phyloP scores from a whole-genome alignment of 2,329 filamentous ascomycete species.

The Alternaria brassicicola region DNA sequence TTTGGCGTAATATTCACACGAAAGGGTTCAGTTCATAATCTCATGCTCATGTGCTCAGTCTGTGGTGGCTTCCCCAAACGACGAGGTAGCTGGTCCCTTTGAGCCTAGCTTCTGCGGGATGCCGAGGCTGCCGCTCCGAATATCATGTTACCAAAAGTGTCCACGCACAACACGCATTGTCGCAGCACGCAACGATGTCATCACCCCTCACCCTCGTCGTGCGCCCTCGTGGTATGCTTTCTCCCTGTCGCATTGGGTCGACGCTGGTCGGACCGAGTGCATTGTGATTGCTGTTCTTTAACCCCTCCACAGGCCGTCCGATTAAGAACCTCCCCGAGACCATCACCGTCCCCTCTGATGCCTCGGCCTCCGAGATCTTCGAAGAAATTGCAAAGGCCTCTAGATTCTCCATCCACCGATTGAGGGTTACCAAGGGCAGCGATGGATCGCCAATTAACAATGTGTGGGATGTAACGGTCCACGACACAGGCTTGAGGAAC shows the following conservation, averaged over 20 bases:
- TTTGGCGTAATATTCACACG: not conserved
- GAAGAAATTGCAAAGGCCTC: conserved; percentile 60
- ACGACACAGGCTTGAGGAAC: conserved; percentile 63
- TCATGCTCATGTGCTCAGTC: not conserved
- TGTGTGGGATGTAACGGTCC: conserved; percentile 57
- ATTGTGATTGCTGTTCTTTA: conserved; percentile 5
- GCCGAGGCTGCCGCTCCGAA: conserved; percentile 21
- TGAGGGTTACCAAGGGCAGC: conserved; percentile 69
- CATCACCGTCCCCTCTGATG: conserved; percentile 58
- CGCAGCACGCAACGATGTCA: conserved; percentile 44
- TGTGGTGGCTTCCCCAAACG: not conserved
- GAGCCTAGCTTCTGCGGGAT: conserved; percentile 8
- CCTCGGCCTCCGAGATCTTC: conserved; percentile 63
- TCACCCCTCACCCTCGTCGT: conserved; percentile 52
- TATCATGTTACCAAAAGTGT: conserved; percentile 18
- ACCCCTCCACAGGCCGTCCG: conserved; percentile 59
- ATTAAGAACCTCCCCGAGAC: conserved; percentile 66
- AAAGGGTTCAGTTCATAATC: not conserved
- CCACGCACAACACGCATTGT: conserved; percentile 13
- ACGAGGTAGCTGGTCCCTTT: not conserved
- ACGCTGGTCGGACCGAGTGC: not conserved
- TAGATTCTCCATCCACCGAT: conserved; percentile 62
- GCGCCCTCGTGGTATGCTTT: conserved; percentile 53
- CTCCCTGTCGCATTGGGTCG: not conserved
- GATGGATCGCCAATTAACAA: conserved; percentile 66